phyloP scores from a whole-genome alignment of 371 early-diverging fungal species.

The Mortierella sp. region DNA sequence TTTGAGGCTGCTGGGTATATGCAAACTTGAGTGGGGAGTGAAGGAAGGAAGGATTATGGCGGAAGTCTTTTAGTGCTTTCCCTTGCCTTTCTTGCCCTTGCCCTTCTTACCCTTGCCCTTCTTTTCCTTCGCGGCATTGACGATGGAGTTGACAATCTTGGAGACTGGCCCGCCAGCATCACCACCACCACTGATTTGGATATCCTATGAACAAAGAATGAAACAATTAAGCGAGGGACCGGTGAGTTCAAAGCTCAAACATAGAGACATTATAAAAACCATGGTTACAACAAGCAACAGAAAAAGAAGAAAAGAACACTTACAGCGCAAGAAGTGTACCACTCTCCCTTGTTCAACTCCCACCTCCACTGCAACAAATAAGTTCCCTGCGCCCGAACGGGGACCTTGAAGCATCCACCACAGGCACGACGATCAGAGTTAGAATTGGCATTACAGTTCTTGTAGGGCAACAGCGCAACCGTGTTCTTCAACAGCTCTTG shows the following conservation, averaged over 20 bases:
- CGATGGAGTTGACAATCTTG: not conserved
- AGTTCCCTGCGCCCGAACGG: slow-evolving; percentile 21
- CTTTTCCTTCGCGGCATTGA: not conserved
- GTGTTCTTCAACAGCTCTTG: slow-evolving; percentile 21
- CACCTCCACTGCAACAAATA: slow-evolving; percentile 50
- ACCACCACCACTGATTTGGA: slow-evolving; percentile 1
- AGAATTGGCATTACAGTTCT: slow-evolving; percentile 23
- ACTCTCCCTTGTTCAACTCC: slow-evolving; percentile 42
- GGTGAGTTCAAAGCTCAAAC: not conserved
- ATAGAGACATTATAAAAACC: not conserved
- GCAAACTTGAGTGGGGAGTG: not conserved
- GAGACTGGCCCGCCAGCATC: not conserved
- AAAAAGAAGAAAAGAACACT: not conserved
- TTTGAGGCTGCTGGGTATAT: too few species aligned
- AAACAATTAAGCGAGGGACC: not conserved
- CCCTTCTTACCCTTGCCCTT: not conserved
- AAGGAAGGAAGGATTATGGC: not conserved
- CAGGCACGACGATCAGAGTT: slow-evolving; percentile 27
- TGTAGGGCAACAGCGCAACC: slow-evolving; percentile 27
- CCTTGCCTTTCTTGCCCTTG: not conserved
- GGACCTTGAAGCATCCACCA: slow-evolving; percentile 48
- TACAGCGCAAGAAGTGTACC: slow-evolving; percentile 51
- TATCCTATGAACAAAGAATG: not conserved
- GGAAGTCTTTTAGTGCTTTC: not conserved
- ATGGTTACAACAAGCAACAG: not conserved